phyloP scores from a whole-genome alignment of 257 asterid species.

The Anisodus acutangulus region DNA sequence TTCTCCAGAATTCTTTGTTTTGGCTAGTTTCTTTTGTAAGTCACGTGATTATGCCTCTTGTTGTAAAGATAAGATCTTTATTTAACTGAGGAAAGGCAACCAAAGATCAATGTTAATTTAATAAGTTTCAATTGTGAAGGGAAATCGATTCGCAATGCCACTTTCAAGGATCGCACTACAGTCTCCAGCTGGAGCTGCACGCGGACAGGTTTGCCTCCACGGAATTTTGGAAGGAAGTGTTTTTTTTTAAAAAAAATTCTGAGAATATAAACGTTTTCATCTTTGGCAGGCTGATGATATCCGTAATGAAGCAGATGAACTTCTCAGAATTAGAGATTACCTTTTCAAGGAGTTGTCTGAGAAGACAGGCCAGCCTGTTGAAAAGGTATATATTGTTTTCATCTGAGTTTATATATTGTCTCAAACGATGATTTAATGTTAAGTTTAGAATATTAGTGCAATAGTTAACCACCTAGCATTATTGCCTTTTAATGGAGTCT shows the following conservation, averaged over 20 bases:
- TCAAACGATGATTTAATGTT: background rate
- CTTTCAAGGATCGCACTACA: conserved; percentile 65
- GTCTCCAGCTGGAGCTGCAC: conserved; percentile 97
- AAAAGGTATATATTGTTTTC: conserved; percentile 52
- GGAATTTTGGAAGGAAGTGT: conserved; percentile 14
- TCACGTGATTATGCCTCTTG: background rate
- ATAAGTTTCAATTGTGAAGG: conserved; percentile 49
- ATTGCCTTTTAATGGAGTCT: background rate
- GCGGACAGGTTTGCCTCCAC: conserved; percentile 75
- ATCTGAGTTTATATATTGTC: background rate
- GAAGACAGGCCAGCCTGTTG: conserved; percentile 84
- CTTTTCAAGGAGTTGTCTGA: conserved; percentile 86
- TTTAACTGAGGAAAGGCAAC: background rate
- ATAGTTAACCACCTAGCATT: background rate
- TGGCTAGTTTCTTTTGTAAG: background rate
- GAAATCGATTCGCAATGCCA: conserved; percentile 81
- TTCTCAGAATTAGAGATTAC: conserved; percentile 81
- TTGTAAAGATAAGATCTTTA: background rate
- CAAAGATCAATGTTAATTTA: conserved; percentile 22
- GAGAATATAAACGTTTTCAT: conserved; percentile 5
- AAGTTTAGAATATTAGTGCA: background rate
- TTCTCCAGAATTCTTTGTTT: background rate
- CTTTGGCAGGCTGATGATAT: conserved; percentile 82
- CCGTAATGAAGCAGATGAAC: conserved; percentile 83
- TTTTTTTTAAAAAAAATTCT: background rate